Evolutionary conservation across 306 rosid species (phyloP), one percentile per base, ranked within the genome.

Genomic region (Benincasa hispida): DNA sequence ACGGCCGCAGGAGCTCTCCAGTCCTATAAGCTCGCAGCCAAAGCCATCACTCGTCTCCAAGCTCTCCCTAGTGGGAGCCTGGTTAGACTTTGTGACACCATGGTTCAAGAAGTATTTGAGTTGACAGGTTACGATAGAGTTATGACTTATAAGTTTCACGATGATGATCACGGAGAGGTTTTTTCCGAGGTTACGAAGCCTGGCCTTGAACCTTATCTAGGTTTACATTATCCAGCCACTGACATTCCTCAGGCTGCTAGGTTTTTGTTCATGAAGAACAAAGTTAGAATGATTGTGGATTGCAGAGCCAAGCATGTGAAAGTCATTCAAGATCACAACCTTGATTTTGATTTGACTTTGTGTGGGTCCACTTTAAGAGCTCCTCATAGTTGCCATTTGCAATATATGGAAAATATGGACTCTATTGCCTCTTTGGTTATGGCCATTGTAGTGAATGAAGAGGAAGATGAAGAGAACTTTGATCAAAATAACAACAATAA

Each of bases 1-100:
- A 91, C 96, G 24, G 97, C 96, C n/a, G 97, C 93, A 3, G 98
- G 98, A 19, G 97, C 94, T 41, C 75, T 93, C 80, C 97, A 91
- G 50, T 93, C 97, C 1, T 91, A 93, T 88, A 93, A 91, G 85
- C 92, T 93, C 48, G 97, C 98, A 39, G 97, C 96, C 18, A 91
- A 90, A 83, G 98, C 98, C 81, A 93, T 93, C 70, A 81, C 91
- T 11, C 84, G 89, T 10, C 34, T 67, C 6, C 74, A 67, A 6
- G 54, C 74, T 41, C 34, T 67, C 15, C 32, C 51, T 0, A 37
- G 74, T 21, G 53, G 74, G 3, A 37, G 47, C 27, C 42, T 67
- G 32, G 32, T 24, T 3, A 37, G 32, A 19, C 53, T 67, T 2
- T 67, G 74, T 67, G 74, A 67, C 32, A 67, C 74, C 10, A 21